phyloP scores from a whole-genome alignment of 1,139 yeast genomes.

The Diutina neorugosa region DNA sequence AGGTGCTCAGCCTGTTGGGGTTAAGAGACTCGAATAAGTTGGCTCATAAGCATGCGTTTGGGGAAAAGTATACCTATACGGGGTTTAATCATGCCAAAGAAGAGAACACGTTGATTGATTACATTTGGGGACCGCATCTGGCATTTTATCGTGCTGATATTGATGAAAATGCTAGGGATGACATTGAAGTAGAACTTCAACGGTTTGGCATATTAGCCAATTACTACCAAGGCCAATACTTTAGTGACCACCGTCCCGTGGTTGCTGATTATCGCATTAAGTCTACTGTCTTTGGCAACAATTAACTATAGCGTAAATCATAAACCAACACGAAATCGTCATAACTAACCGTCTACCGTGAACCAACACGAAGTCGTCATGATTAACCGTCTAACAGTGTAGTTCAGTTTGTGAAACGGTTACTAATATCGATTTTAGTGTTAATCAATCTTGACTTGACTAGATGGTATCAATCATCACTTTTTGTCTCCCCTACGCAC shows the following conservation, averaged over 20 bases:
- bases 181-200: conserved; percentile 4
- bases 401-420: no score
- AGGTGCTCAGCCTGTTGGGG: conserved; percentile 10
- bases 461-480: no score
- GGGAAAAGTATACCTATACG: conserved; percentile 11
- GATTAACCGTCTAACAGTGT: no score
- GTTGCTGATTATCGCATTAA: conserved; percentile 11
- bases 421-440: no score
- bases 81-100: conserved; percentile 12
- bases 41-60: conserved; percentile 9
- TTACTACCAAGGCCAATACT: conserved; percentile 9
- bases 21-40: conserved; percentile 11
- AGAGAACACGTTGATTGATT: conserved; percentile 13
- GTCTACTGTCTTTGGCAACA: no score
- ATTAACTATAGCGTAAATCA: no score
- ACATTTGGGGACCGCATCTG: conserved; percentile 12
- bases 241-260: conserved; percentile 17
- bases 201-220: conserved; percentile 12
- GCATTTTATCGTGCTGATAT: conserved; percentile 6
- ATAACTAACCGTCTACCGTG: no score
- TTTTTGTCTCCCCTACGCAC: no score
- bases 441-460: no score
- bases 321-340: no score
- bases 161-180: background rate
- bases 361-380: no score